phyloP scores from a whole-genome alignment of 257 asterid genomes.

The Anisodus acutangulus region DNA sequence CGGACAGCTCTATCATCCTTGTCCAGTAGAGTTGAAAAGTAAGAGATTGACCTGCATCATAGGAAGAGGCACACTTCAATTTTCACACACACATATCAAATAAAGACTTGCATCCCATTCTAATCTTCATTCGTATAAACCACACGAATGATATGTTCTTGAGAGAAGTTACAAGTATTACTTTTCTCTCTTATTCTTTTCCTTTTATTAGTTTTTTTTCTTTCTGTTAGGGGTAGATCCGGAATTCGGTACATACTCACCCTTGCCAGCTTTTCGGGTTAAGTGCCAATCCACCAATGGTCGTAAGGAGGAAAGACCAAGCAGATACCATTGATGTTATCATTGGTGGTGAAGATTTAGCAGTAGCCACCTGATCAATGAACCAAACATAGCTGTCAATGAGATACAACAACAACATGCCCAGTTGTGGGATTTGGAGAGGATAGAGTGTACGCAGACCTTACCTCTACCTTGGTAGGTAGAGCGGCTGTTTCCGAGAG shows the following conservation, averaged over 20 bases:
- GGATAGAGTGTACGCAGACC: too few species aligned
- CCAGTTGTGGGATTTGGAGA: too few species aligned
- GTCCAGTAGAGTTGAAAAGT: conserved; percentile 70
- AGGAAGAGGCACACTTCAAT: neutral
- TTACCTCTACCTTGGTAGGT: too few species aligned
- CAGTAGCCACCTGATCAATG: conserved; percentile 64
- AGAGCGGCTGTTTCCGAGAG: too few species aligned
- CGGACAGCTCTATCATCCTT: conserved; percentile 87
- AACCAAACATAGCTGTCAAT: neutral
- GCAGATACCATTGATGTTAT: conserved; percentile 72
- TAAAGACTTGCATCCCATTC: neutral
- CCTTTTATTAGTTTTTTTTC: neutral
- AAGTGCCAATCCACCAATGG: conserved; percentile 59
- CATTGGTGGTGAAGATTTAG: conserved; percentile 66
- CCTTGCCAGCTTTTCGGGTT: conserved; percentile 81
- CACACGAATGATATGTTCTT: neutral
- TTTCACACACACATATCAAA: neutral
- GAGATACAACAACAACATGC: neutral
- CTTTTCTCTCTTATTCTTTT: conserved; percentile 1
- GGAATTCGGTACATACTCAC: conserved; percentile 45
- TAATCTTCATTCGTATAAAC: neutral
- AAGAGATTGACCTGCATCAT: conserved; percentile 70
- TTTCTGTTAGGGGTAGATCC: neutral
- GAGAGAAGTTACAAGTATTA: neutral
- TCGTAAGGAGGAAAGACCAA: conserved; percentile 89